A percentile compares a stretch with the other conserved stretches of the same genome.
These are phyloP conservation scores for Nemania diffusa DNA, from an alignment of 2,329 filamentous ascomycete genomes.

Conservation along the genomic window DNA sequence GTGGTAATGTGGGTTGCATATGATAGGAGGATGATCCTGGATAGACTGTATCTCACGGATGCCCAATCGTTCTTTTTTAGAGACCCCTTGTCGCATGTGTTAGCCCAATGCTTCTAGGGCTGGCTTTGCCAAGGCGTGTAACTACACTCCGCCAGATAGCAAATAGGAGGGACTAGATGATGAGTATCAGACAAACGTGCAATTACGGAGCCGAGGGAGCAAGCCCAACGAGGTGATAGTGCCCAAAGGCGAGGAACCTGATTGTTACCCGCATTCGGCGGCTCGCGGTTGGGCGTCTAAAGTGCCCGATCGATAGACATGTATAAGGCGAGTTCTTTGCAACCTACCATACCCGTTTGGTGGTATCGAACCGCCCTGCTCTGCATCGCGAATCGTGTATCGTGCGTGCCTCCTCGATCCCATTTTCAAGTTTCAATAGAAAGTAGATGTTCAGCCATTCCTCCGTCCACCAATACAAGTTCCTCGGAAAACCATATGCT, in stretches of 20 bases:
- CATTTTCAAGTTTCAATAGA: not conserved
- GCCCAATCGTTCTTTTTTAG: conserved; percentile 19
- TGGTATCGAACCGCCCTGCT: not conserved
- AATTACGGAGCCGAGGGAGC: not conserved
- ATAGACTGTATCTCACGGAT: conserved; percentile 4
- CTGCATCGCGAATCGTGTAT: conserved; percentile 2
- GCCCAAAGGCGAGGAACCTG: conserved; percentile 9
- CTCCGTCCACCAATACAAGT: conserved; percentile 20
- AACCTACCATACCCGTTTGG: not conserved
- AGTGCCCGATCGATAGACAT: not conserved
- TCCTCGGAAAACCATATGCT: not conserved
- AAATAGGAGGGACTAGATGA: not conserved
- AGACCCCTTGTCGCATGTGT: conserved; percentile 4
- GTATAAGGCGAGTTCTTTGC: conserved; percentile 23
- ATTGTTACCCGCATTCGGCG: not conserved
- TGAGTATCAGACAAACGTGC: not conserved
- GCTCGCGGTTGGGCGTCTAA: not conserved
- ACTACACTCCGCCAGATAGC: not conserved
- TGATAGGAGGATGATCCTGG: conserved; percentile 2
- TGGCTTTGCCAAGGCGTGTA: not conserved
- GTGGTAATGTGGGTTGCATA: conserved; percentile 34
- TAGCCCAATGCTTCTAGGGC: conserved; percentile 9
- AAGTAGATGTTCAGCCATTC: conserved; percentile 36
- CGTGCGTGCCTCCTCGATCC: not conserved
- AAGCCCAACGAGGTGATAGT: conserved; percentile 9